Evolutionary conservation across 768 basidiomycete species (phyloP), one percentile per base, ranked within the genome.

Genomic region (Psilocybe cyanescens): DNA sequence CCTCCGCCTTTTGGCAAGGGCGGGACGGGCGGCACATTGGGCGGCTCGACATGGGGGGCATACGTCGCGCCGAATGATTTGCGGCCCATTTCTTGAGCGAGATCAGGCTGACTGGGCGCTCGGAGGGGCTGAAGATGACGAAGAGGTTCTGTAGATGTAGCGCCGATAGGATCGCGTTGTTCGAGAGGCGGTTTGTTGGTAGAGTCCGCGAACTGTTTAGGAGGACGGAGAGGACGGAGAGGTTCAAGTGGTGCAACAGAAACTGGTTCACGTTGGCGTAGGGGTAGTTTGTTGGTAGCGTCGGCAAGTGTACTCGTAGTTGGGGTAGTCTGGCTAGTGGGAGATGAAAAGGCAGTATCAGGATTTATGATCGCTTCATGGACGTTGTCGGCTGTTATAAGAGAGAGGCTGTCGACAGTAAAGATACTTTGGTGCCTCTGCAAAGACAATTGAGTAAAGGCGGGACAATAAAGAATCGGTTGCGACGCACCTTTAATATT

Each of bases 371-470:
- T 68, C 9, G 79, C 78, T 61, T 72, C 67, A 51, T 73, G 75
- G 30, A 83, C 74, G 50, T 76, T 69, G 50, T 75, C 71, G 45
- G 74, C 64, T 3, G 82, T 83, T 54, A 85, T 70, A 56, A 80
- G 75, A 31, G 78, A 79, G 12, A 81, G 69, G 57, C 73, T 72
- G 59, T 83, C 80, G 49, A 83, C 74, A 7, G 81, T 83, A 47
- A 82, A 74, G 49, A 79, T 77, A 47, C 79, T 74, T 71, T 80
- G 75, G 62, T 82, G 79, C 66, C 75, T 75, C 81, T 83, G 67
- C 51, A 55, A 60, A 58, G 68, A 71, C 65, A 70, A 71, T 68
- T 28, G 48, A 60, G 57, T 61, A 16, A 28, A 54, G 51, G 55
- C 55, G 47, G 59, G 41, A 68, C 66, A 71, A 68, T 68, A 61